Percentiles rank a stretch among this genome's conserved stretches.
Evolutionary conservation across 306 rosid species (phyloP).

Genomic region (Vachellia collinsii): DNA sequence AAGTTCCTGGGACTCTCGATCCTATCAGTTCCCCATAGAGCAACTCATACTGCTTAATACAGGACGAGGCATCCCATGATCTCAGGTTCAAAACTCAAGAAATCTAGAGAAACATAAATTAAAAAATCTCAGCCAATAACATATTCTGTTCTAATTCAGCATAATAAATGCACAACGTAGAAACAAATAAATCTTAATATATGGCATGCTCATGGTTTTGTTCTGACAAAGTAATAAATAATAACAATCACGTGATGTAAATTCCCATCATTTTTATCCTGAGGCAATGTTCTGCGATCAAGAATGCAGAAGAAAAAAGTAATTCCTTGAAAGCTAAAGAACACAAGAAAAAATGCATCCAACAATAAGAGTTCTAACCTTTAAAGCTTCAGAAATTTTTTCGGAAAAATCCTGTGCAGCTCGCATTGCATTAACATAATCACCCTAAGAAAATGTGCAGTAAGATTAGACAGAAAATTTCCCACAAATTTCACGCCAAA

Average conservation of each 20-base stretch:
- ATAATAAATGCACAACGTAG: constrained; percentile 3
- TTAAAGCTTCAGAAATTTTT: constrained; percentile 68
- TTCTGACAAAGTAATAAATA: not conserved
- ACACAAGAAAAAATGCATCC: constrained; percentile 11
- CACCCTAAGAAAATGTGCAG: constrained; percentile 62
- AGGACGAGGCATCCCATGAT: not conserved
- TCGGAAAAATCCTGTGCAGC: constrained; percentile 89
- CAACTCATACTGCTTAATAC: not conserved
- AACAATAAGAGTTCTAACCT: constrained; percentile 57
- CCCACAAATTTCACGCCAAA: constrained; percentile 22
- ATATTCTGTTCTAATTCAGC: constrained; percentile 16
- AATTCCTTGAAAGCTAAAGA: not conserved
- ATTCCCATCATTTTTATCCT: not conserved
- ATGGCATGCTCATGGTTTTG: not conserved
- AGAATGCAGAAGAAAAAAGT: not conserved
- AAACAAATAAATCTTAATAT: not conserved
- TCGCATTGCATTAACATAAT: constrained; percentile 78
- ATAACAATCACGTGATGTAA: not conserved
- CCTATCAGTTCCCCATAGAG: not conserved
- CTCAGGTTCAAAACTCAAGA: not conserved
- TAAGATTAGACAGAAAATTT: constrained; percentile 36
- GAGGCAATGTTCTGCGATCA: not conserved
- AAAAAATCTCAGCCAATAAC: not conserved
- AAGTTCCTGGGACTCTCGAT: too few relatives aligned
- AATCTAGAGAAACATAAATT: not conserved